Base-by-base conservation (phyloP, 495 filamentous ascomycete species). In the Aspergillus leporis region DNA sequence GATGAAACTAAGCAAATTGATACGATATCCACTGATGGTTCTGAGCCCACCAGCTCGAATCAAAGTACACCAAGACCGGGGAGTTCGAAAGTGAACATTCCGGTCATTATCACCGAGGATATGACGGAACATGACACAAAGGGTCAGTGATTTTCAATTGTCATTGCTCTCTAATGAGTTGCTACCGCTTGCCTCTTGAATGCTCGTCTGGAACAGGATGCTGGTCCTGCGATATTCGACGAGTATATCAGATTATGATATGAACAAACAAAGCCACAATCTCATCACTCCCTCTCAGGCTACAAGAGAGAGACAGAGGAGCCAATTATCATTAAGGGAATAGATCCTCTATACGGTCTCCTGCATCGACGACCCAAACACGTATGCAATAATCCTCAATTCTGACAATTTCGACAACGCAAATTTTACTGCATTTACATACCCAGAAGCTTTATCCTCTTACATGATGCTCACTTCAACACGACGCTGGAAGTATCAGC, bases 81-180 rank as follows among this genome's bases (percentile, higher is more conserved):
- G 0, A 50, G 28, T 5, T 51, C 56, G 3, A 59, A 62, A n/a
- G n/a, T 58, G 3, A 58, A 53, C 16, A 65, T 69, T 53, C 66
- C 66, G 41, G 53, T 64, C 3, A 69, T 69, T 19, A 59, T 69
- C 47, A 64, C 63, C 2, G 59, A 61, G 22, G 63, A 66, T 52
- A 47, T 51, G 14, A 19, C 55, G 5, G 13, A 52, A 21, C 23
- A 28, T 25, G 55, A 59, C 12, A 7, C 56, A 12, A 32, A 63
- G 48, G 31, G 12, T 34, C 22, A 41, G 25, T 13, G 32, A 34
- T 25, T 12, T 7, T 40, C 13, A 14, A 8, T 14, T 41, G 14
- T 1, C 43, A 45, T 9, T 45, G 18, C n/a, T 21, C 36, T 40
- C 41, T 21, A 9, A n/a, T 45, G 8, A 45, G 7, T 45, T 9